These are phyloP conservation scores for Oxytropis ochrocephala DNA, from an alignment of 306 rosid genomes.

Conservation along the genomic window DNA sequence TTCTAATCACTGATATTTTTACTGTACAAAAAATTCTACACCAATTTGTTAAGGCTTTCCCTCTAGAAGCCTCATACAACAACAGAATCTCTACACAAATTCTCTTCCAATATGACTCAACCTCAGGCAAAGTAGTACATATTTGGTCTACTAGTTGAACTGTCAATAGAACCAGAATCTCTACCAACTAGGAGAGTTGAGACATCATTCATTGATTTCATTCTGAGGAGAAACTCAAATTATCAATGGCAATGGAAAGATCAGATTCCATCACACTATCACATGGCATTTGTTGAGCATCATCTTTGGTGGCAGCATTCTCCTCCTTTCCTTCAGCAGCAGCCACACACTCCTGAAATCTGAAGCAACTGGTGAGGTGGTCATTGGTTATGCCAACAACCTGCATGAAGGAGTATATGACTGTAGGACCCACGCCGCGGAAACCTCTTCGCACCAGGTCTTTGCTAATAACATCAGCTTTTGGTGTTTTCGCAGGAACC, in stretches of 20 bases:
- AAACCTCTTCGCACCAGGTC: slow-evolving; percentile 76
- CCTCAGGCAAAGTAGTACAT: slow-evolving; percentile 23
- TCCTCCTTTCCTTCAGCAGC: slow-evolving; percentile 52
- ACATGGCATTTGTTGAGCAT: slow-evolving; percentile 27
- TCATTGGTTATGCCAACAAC: slow-evolving; percentile 71
- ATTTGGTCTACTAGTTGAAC: slow-evolving; percentile 22
- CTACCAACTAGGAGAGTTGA: slow-evolving; percentile 1
- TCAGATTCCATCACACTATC: slow-evolving; percentile 37
- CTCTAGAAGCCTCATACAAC: slow-evolving; percentile 34
- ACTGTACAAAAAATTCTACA: slow-evolving; percentile 58
- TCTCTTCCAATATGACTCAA: slow-evolving; percentile 34
- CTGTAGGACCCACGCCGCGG: slow-evolving; percentile 70
- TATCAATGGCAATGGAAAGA: slow-evolving; percentile 54
- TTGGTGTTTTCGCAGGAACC: slow-evolving; percentile 74
- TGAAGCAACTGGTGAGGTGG: slow-evolving; percentile 73
- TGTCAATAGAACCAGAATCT: slow-evolving; percentile 28
- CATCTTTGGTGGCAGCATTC: slow-evolving; percentile 36
- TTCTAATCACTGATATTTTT: slow-evolving; percentile 26
- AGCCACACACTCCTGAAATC: slow-evolving; percentile 59
- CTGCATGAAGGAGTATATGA: slow-evolving; percentile 82
- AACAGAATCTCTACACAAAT: slow-evolving; percentile 43
- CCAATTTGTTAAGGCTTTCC: slow-evolving; percentile 29
- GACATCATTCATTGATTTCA: slow-evolving; percentile 19
- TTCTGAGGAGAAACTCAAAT: slow-evolving; percentile 53
- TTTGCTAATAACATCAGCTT: slow-evolving; percentile 78